These are phyloP conservation scores for Xylaria sp. DNA, from an alignment of 2,329 filamentous ascomycete genomes.

Conservation along the genomic window DNA sequence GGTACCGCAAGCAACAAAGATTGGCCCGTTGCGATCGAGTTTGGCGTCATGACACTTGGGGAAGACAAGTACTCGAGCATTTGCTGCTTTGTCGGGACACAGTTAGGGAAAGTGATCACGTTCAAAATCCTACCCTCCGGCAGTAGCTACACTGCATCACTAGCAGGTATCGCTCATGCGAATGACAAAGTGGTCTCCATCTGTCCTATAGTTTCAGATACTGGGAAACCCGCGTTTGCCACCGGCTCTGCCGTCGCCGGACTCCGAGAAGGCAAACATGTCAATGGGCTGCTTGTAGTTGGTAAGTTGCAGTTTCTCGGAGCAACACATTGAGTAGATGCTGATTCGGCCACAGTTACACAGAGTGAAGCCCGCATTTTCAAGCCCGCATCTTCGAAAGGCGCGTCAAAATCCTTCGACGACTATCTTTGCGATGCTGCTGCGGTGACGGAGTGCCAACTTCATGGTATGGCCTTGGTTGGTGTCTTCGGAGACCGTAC, in stretches of 20 bases:
- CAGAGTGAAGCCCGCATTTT: slow-evolving; percentile 84
- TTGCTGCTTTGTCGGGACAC: slow-evolving; percentile 87
- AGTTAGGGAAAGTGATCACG: slow-evolving; percentile 78
- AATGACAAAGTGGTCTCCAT: slow-evolving; percentile 76
- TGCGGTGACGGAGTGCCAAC: slow-evolving; percentile 72
- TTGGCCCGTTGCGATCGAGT: slow-evolving; percentile 82
- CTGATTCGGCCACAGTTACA: slow-evolving; percentile 51
- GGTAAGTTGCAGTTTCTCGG: slow-evolving; percentile 48
- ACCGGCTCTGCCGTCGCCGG: slow-evolving; percentile 75
- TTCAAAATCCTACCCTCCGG: slow-evolving; percentile 85
- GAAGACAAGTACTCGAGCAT: slow-evolving; percentile 97
- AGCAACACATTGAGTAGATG: background rate
- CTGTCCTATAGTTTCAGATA: slow-evolving; percentile 76
- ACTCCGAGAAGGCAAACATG: slow-evolving; percentile 71
- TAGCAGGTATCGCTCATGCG: slow-evolving; percentile 68
- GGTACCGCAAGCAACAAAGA: slow-evolving; percentile 58
- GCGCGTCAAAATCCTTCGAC: slow-evolving; percentile 90
- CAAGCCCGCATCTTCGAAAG: slow-evolving; percentile 80
- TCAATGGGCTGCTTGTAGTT: slow-evolving; percentile 80
- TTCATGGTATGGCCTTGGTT: slow-evolving; percentile 77
- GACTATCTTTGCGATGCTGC: slow-evolving; percentile 81
- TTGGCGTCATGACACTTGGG: slow-evolving; percentile 90
- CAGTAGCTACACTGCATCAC: slow-evolving; percentile 71
- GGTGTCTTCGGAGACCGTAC: slow-evolving; percentile 83
- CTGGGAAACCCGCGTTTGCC: slow-evolving; percentile 74